Evolutionary conservation across 148 eudicot species (phyloP).

Genomic region (Rhododendron simsii): DNA sequence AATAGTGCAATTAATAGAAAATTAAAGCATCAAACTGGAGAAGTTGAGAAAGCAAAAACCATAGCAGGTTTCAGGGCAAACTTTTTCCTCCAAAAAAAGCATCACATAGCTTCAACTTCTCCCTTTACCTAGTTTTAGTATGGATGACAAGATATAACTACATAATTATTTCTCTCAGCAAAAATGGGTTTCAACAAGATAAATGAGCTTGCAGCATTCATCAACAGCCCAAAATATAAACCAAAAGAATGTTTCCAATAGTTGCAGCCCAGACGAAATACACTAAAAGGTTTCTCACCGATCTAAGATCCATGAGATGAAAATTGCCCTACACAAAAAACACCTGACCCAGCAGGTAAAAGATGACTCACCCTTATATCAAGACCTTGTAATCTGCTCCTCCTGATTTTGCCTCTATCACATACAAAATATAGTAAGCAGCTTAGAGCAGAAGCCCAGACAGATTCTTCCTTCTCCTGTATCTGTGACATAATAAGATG

Average conservation of each 20-base stretch:
- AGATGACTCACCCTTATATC: slow-evolving; percentile 75
- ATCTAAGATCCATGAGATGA: not conserved
- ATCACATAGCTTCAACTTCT: not conserved
- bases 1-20: not conserved
- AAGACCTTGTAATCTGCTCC: slow-evolving; percentile 84
- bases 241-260: not conserved
- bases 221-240: slow-evolving; percentile 6
- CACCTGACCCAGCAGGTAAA: not conserved
- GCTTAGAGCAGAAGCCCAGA: slow-evolving; percentile 98
- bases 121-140: not conserved
- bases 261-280: not conserved
- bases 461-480: slow-evolving; percentile 86
- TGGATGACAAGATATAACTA: not conserved
- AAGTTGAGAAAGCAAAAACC: not conserved
- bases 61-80: not conserved
- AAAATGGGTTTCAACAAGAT: too few species aligned
- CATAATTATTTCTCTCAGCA: not conserved
- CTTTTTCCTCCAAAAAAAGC: not conserved
- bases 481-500: slow-evolving; percentile 35
- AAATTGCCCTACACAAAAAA: not conserved
- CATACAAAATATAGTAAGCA: slow-evolving; percentile 92
- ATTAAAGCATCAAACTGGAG: not conserved
- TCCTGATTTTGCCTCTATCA: slow-evolving; percentile 84
- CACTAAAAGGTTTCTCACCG: not conserved
- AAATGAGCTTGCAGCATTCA: not conserved